Evolutionary conservation across 1,139 yeast species (phyloP).

Genomic region (Geotrichum bryndzae): DNA sequence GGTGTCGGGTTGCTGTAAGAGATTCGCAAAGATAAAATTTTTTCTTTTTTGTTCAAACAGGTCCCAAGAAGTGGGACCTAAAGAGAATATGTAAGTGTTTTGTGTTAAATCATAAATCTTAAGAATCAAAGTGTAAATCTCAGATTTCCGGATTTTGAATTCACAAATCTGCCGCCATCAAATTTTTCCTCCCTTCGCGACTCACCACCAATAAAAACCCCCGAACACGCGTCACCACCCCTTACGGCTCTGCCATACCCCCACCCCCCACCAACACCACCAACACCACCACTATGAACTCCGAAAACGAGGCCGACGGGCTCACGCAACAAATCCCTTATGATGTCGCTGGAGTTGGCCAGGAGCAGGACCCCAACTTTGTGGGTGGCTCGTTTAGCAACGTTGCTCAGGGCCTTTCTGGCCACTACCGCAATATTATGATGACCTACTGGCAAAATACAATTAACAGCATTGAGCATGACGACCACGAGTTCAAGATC

Average conservation of each 20-base stretch:
- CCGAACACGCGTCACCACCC: not conserved
- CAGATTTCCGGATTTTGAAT: not conserved
- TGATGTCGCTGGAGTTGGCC: constrained; percentile 17
- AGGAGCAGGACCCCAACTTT: constrained; percentile 11
- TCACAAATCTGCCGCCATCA: not conserved
- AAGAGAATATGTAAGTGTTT: not conserved
- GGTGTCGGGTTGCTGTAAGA: not conserved
- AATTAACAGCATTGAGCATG: constrained; percentile 83
- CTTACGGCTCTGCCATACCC: not conserved
- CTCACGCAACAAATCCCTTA: constrained; percentile 13
- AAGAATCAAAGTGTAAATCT: not conserved
- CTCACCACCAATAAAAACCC: not conserved
- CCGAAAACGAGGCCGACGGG: constrained; percentile 12
- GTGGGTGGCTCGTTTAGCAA: constrained; percentile 51
- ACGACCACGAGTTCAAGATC: constrained; percentile 84
- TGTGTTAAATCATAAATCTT: not conserved
- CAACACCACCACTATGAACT: not conserved
- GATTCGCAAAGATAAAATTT: not conserved
- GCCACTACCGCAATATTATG: constrained; percentile 79
- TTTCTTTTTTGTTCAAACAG: not conserved
- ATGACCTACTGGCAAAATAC: constrained; percentile 93
- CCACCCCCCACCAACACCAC: not conserved
- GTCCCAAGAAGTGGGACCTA: not conserved
- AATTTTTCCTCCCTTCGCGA: not conserved
- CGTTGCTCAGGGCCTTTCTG: constrained; percentile 87